Percentiles rank a stretch among this genome's conserved stretches.
These are phyloP conservation scores for Hericium coralloides DNA, from an alignment of 768 basidiomycete genomes.

Conservation along the genomic window DNA sequence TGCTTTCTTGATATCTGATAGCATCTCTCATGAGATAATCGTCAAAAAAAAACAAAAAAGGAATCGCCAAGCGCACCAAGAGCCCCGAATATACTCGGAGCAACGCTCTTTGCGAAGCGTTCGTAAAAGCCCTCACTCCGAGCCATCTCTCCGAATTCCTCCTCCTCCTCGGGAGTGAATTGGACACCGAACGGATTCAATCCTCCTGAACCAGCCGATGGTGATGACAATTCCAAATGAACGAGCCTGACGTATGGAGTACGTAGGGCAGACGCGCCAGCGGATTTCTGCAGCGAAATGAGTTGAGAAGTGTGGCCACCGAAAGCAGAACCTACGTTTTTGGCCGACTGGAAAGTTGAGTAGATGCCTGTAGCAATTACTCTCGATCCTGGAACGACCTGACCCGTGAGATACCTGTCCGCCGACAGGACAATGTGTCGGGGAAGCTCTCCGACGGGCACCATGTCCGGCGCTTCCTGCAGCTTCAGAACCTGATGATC, in stretches of 20 bases:
- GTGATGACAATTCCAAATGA: constrained; percentile 85
- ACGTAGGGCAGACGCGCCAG: constrained; percentile 82
- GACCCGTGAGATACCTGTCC: constrained; percentile 86
- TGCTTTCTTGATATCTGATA: constrained; percentile 94
- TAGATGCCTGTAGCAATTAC: constrained; percentile 95
- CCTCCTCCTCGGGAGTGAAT: constrained; percentile 94
- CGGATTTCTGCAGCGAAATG: constrained; percentile 46
- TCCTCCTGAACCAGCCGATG: constrained; percentile 54
- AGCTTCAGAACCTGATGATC: constrained; percentile 96
- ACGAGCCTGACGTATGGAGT: constrained; percentile 91
- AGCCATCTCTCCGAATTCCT: constrained; percentile 90
- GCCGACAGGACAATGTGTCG: constrained; percentile 89
- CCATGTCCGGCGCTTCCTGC: constrained; percentile 99
- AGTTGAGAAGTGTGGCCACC: background rate
- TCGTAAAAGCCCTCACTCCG: constrained; percentile 88
- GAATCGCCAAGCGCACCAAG: constrained; percentile 45
- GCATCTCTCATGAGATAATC: background rate
- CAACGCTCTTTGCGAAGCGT: constrained; percentile 87
- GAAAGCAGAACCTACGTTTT: constrained; percentile 47
- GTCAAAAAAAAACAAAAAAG: background rate
- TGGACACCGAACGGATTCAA: constrained; percentile 81
- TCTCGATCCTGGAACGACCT: constrained; percentile 93
- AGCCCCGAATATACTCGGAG: constrained; percentile 94
- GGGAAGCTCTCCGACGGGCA: constrained; percentile 96
- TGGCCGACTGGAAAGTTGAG: constrained; percentile 87